Percentiles rank a stretch among this genome's conserved stretches.
Conservation (phyloP, 345 rosid species). For the Triadica sebifera region DNA sequence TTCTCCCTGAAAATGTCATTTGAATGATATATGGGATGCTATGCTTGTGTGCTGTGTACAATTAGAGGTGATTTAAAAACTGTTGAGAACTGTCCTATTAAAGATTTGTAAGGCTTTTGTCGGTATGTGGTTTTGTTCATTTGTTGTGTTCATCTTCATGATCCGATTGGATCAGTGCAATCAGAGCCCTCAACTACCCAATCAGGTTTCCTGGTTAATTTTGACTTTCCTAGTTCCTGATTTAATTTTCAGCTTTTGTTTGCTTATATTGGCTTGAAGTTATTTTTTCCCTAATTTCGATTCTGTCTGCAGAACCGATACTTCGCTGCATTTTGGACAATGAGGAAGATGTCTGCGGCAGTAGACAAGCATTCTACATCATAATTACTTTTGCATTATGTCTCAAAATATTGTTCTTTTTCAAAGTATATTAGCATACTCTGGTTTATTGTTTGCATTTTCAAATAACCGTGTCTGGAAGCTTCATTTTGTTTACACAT, state of each 20-base stretch:
- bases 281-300: background rate
- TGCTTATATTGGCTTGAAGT: no score
- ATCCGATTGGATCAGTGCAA: background rate
- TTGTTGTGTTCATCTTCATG: background rate
- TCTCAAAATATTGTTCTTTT: no score
- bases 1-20: background rate
- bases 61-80: background rate
- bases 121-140: background rate
- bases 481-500: no score
- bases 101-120: background rate
- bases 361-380: constrained; percentile 5
- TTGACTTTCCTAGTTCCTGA: background rate
- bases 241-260: background rate
- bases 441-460: no score
- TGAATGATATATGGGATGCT: background rate
- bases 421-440: no score
- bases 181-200: background rate
- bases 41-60: background rate
- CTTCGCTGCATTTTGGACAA: constrained; percentile 78
- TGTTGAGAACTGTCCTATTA: background rate
- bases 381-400: background rate
- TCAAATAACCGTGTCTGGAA: no score
- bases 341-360: constrained; percentile 53
- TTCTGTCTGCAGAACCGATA: constrained; percentile 63
- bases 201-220: background rate